Percentiles rank a stretch among this genome's conserved stretches.
Evolutionary conservation across 345 rosid species (phyloP).

Genomic region (Orychophragmus violaceus): DNA sequence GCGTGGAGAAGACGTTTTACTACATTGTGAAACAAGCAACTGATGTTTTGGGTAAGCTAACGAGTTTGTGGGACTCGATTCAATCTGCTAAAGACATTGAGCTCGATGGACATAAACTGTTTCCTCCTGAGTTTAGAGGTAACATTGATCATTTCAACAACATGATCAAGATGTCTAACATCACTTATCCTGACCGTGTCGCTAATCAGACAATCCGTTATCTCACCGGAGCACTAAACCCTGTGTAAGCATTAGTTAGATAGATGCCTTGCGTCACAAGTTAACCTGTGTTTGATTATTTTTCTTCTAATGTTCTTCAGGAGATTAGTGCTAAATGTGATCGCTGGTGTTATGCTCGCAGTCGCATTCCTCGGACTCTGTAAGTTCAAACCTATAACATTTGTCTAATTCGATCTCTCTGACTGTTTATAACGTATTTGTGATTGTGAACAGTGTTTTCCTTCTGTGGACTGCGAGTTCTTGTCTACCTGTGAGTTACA

Average conservation of each 20-base stretch:
- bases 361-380: constrained; percentile 47
- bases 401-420: not conserved
- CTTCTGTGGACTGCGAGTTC: constrained; percentile 35
- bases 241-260: constrained; percentile 29
- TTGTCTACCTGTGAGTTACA: constrained; percentile 50
- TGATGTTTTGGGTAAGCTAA: constrained; percentile 24
- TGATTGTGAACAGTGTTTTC: constrained; percentile 35
- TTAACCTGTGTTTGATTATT: not conserved
- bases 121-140: constrained; percentile 33
- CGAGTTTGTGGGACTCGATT: constrained; percentile 31
- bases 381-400: constrained; percentile 17
- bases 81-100: constrained; percentile 32
- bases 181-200: constrained; percentile 31
- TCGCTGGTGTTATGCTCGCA: constrained; percentile 37
- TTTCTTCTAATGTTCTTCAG: constrained; percentile 22
- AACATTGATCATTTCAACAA: constrained; percentile 34
- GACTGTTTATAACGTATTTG: not conserved
- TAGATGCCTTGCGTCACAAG: not conserved
- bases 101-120: constrained; percentile 22
- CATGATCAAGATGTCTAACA: constrained; percentile 34
- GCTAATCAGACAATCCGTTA: constrained; percentile 27
- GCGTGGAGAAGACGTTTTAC: constrained; percentile 24
- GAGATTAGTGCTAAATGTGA: constrained; percentile 33
- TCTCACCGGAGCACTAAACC: constrained; percentile 29
- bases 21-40: constrained; percentile 38